Percentiles rank a stretch among this genome's conserved stretches.
These are phyloP conservation scores for Noccaea caerulescens DNA, from an alignment of 345 rosid species.

Conservation along the genomic window DNA sequence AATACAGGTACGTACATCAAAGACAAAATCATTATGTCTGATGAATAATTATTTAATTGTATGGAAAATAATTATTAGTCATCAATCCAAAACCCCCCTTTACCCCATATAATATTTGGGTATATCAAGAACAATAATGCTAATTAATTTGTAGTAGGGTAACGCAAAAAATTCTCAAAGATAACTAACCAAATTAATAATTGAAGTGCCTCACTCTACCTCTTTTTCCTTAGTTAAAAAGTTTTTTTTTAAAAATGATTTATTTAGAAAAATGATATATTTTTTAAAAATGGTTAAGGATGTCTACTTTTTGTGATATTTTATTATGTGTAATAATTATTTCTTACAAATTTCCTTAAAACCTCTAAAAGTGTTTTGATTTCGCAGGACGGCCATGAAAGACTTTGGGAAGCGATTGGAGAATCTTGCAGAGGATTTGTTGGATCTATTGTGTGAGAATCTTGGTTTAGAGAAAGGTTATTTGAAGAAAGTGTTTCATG, in stretches of 20 bases:
- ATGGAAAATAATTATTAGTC: not conserved
- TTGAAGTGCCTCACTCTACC: not conserved
- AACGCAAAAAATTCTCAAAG: no score
- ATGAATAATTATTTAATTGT: constrained; percentile 40
- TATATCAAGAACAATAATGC: not conserved
- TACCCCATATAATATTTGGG: not conserved
- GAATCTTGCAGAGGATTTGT: constrained; percentile 70
- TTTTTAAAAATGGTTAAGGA: no score
- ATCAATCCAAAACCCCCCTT: not conserved
- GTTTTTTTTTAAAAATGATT: not conserved
- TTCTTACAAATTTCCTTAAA: not conserved
- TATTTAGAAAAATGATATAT: no score
- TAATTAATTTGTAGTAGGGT: not conserved
- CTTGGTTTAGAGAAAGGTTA: constrained; percentile 84
- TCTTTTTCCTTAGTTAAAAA: not conserved
- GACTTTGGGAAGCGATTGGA: constrained; percentile 63
- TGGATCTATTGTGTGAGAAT: constrained; percentile 76
- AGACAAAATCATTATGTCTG: constrained; percentile 41
- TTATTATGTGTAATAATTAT: not conserved
- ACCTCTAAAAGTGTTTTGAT: not conserved
- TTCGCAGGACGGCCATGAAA: constrained; percentile 65
- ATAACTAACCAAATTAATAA: no score
- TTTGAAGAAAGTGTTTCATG: constrained; percentile 69
- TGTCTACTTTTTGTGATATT: not conserved
- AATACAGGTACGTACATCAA: constrained; percentile 48